A percentile compares a stretch with the other conserved stretches of the same genome.
Conservation (phyloP, 371 early-diverging fungal species). For the Mucor velutinosus region DNA sequence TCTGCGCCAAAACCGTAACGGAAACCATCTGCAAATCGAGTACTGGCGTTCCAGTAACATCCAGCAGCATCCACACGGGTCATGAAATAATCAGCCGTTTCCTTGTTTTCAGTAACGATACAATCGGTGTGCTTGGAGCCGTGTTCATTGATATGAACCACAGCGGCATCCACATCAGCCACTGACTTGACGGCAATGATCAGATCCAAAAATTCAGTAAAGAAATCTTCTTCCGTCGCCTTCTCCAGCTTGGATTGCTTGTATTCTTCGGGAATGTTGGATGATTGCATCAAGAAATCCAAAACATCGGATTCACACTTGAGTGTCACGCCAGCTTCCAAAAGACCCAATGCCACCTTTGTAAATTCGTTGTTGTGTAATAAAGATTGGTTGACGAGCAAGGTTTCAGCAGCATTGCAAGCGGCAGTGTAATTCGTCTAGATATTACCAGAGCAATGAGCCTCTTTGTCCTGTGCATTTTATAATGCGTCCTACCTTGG, state of each 20-base stretch:
- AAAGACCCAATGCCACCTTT: slow-evolving; percentile 57
- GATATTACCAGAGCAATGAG: too few relatives aligned
- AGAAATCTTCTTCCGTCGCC: slow-evolving; percentile 63
- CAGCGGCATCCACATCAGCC: slow-evolving; percentile 73
- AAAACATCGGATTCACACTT: slow-evolving; percentile 56
- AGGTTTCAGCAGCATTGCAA: slow-evolving; percentile 93
- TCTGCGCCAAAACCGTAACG: slow-evolving; percentile 97
- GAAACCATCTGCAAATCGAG: slow-evolving; percentile 97
- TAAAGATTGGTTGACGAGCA: slow-evolving; percentile 76
- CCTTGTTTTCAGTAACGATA: slow-evolving; percentile 82
- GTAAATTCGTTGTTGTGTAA: slow-evolving; percentile 51
- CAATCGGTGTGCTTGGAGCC: slow-evolving; percentile 95
- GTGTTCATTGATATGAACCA: slow-evolving; percentile 89
- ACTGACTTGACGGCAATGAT: slow-evolving; percentile 86
- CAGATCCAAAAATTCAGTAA: slow-evolving; percentile 90
- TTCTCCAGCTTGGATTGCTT: slow-evolving; percentile 27
- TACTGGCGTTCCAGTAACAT: slow-evolving; percentile 95
- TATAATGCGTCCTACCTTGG: slow-evolving; percentile 64
- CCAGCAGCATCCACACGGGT: slow-evolving; percentile 94
- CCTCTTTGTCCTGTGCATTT: background rate
- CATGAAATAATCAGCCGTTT: slow-evolving; percentile 83
- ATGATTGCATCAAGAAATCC: slow-evolving; percentile 21
- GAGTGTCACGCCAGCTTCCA: slow-evolving; percentile 61
- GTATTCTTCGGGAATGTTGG: slow-evolving; percentile 12
- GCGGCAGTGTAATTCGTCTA: slow-evolving; percentile 94